These are phyloP conservation scores for Cladobotryum protrusum DNA, from an alignment of 2,329 filamentous ascomycete genomes.

Conservation along the genomic window DNA sequence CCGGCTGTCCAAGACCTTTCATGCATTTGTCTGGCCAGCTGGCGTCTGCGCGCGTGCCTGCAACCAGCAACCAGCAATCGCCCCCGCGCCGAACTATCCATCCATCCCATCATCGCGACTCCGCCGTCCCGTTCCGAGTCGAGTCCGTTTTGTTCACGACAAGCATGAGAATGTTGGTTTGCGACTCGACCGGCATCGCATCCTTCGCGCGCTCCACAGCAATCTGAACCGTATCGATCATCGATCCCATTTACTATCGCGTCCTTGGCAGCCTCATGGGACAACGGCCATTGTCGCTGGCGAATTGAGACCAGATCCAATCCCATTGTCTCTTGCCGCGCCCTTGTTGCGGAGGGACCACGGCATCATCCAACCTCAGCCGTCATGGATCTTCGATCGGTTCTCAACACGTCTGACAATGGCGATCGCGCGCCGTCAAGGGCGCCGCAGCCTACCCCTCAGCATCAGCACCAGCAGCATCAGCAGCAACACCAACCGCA, in stretches of 20 bases:
- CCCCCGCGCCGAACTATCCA: background rate
- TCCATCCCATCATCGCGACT: conserved; percentile 9
- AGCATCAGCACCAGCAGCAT: conserved; percentile 28
- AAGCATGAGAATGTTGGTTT: conserved; percentile 21
- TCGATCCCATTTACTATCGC: conserved; percentile 5
- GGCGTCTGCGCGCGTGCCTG: conserved; percentile 9
- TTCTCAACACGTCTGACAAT: conserved; percentile 48
- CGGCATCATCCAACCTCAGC: background rate
- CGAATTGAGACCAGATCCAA: conserved; percentile 7
- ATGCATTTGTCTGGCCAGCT: conserved; percentile 2
- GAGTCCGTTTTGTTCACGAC: conserved; percentile 3
- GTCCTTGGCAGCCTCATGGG: conserved; percentile 6
- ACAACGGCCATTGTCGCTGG: conserved; percentile 4
- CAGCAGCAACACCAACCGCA: conserved; percentile 18
- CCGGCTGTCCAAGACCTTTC: background rate
- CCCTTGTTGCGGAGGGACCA: background rate
- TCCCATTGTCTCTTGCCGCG: conserved; percentile 10
- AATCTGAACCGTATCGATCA: conserved; percentile 7
- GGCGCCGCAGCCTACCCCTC: conserved; percentile 26
- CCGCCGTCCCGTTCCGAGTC: conserved; percentile 1
- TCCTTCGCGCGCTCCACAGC: conserved; percentile 11
- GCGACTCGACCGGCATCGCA: conserved; percentile 15
- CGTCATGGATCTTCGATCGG: conserved; percentile 47
- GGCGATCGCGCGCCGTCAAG: conserved; percentile 33
- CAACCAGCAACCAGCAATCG: background rate